Evolutionary conservation across 768 basidiomycete genomes (phyloP), one percentile per base, ranked within the genome.

Genomic region (Dentipellis sp.): DNA sequence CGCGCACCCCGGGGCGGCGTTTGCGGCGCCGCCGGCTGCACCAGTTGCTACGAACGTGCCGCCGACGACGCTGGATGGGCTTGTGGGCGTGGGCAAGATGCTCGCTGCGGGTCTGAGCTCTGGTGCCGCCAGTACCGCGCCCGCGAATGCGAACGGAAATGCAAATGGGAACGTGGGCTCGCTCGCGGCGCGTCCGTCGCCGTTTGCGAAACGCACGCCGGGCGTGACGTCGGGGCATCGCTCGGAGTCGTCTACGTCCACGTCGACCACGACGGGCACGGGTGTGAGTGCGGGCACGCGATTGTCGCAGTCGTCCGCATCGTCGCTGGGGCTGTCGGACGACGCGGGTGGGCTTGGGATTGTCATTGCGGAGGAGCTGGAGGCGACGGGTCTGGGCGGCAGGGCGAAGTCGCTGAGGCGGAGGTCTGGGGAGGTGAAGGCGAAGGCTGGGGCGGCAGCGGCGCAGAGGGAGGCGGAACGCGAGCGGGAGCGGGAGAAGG

Each of bases 221-320:
- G 58, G 54, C 6, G 29, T 29, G 29, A 29, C 29, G 29, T 6
- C 29, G 39, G 60, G 40, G 34, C 53, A 45, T 4, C 23, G 53
- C 51, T 60, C 59, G 38, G 29, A 29, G 55, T 58, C 56, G 40
- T 64, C 60, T 29, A 65, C 60, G 22, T 63, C 59, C 39, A 57
- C 61, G 12, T 68, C 70, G 3, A 65, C 68, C 1, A 50, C 62
- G 1, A 62, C 67, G 2, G 66, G 60, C 21, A 57, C 68, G 7
- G 62, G 65, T 50, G 55, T 66, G n/a, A 56, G 56, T 34, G 62
- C 66, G 2, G 65, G 60, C 21, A 56, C 67, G 7, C 74, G 75
- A 8, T 65, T 75, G 37, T 80, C 79, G 2, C 75, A 69, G 54
- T 76, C 74, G 0, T 78, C 79, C 1, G 62, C 68, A 51, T 77